phyloP scores from a whole-genome alignment of 768 basidiomycete species.

The Trametes villosa region DNA sequence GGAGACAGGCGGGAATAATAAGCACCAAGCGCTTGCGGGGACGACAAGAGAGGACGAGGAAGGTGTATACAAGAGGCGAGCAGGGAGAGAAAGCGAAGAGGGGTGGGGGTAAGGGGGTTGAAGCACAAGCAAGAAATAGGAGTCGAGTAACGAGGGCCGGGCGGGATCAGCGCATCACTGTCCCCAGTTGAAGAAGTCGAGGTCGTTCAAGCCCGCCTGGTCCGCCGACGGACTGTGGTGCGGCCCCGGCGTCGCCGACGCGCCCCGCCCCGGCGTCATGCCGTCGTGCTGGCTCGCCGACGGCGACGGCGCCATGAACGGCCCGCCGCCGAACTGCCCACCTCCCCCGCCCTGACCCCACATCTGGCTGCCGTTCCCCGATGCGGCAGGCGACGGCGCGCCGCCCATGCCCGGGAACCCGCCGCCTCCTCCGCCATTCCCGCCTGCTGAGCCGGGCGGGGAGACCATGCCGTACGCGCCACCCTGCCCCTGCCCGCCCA shows the following conservation, averaged over 20 bases:
- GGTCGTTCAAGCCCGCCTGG: constrained; percentile 49
- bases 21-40: not conserved
- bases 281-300: constrained; percentile 25
- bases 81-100: not conserved
- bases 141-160: constrained; percentile 10
- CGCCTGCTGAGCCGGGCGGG: constrained; percentile 20
- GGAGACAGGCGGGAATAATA: constrained; percentile 11
- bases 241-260: constrained; percentile 52
- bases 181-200: constrained; percentile 61
- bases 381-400: constrained; percentile 22
- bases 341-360: constrained; percentile 18
- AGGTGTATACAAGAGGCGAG: not conserved
- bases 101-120: not conserved
- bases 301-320: constrained; percentile 30
- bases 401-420: constrained; percentile 2
- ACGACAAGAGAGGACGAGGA: not conserved
- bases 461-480: constrained; percentile 19
- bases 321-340: constrained; percentile 14
- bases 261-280: constrained; percentile 43
- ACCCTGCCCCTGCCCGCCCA: not conserved
- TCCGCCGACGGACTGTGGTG: constrained; percentile 48
- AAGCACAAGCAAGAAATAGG: constrained; percentile 5
- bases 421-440: not conserved
- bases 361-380: constrained; percentile 23
- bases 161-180: constrained; percentile 30